A percentile compares a stretch with the other conserved stretches of the same genome.
Evolutionary conservation across 2,329 filamentous ascomycete species (phyloP).

Genomic region (Zymoseptoria passerinii): DNA sequence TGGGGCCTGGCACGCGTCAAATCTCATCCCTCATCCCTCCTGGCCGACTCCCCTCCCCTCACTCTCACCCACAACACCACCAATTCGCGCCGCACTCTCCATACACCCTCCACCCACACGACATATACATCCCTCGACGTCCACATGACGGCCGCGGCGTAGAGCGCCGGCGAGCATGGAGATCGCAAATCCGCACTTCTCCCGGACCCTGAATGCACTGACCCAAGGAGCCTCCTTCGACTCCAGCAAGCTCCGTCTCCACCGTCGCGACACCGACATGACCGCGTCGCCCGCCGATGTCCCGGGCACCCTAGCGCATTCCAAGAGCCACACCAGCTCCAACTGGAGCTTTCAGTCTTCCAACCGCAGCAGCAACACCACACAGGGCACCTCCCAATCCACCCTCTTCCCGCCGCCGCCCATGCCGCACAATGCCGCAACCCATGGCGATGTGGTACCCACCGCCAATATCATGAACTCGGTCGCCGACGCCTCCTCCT

Average conservation of each 20-base stretch:
- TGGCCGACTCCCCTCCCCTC: background rate
- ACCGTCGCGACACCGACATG: slow-evolving; percentile 16
- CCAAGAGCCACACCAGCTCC: slow-evolving; percentile 38
- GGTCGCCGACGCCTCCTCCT: slow-evolving; percentile 81
- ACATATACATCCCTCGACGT: background rate
- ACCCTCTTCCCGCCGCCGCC: slow-evolving; percentile 36
- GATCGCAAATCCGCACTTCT: slow-evolving; percentile 20
- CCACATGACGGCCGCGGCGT: slow-evolving; percentile 11
- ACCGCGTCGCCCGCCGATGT: slow-evolving; percentile 10
- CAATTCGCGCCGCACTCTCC: background rate
- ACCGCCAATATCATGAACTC: slow-evolving; percentile 96
- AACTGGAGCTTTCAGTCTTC: slow-evolving; percentile 42
- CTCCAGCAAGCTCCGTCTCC: slow-evolving; percentile 1
- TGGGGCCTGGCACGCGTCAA: background rate
- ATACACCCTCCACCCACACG: background rate
- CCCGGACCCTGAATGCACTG: slow-evolving; percentile 26
- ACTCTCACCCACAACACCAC: background rate
- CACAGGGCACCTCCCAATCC: slow-evolving; percentile 37
- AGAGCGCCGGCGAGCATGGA: slow-evolving; percentile 20
- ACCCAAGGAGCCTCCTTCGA: slow-evolving; percentile 17
- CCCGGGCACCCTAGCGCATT: slow-evolving; percentile 32
- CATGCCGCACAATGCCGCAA: slow-evolving; percentile 27
- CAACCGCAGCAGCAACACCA: slow-evolving; percentile 41
- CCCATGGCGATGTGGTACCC: slow-evolving; percentile 54
- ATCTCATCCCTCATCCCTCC: background rate